phyloP scores from a whole-genome alignment of 306 rosid genomes.

The Rosa chinensis region DNA sequence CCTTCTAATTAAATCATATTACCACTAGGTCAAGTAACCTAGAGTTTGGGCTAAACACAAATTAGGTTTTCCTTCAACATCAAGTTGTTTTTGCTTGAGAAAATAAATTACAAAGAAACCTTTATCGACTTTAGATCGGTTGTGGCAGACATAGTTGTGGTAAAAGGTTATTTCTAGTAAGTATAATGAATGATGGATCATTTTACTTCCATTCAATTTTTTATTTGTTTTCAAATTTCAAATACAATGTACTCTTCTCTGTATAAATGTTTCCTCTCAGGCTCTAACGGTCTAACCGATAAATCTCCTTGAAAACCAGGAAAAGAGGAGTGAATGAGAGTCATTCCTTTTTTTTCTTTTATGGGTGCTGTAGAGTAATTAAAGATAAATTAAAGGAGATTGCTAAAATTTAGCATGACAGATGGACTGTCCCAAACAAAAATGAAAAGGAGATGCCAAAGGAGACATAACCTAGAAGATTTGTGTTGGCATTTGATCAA shows the following conservation, averaged over 20 bases:
- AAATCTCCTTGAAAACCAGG: not conserved
- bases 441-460: constrained; percentile 1
- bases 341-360: not conserved
- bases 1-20: no score
- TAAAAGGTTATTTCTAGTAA: no score
- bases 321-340: not conserved
- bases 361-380: not conserved
- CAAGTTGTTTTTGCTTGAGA: no score
- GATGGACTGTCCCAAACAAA: not conserved
- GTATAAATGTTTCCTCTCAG: not conserved
- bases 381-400: not conserved
- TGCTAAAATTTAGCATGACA: not conserved
- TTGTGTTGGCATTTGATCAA: constrained; percentile 27
- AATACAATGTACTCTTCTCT: not conserved
- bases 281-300: not conserved
- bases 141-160: no score
- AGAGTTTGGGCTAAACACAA: no score
- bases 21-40: no score
- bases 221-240: not conserved
- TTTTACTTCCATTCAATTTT: not conserved
- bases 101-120: no score
- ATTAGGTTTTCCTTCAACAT: no score
- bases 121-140: no score
- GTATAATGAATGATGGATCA: not conserved
- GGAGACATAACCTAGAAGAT: constrained; percentile 2